A percentile compares a stretch with the other conserved stretches of the same genome.
phyloP scores from a whole-genome alignment of 2,329 filamentous ascomycete species.

The Drechslerella dactyloides region DNA sequence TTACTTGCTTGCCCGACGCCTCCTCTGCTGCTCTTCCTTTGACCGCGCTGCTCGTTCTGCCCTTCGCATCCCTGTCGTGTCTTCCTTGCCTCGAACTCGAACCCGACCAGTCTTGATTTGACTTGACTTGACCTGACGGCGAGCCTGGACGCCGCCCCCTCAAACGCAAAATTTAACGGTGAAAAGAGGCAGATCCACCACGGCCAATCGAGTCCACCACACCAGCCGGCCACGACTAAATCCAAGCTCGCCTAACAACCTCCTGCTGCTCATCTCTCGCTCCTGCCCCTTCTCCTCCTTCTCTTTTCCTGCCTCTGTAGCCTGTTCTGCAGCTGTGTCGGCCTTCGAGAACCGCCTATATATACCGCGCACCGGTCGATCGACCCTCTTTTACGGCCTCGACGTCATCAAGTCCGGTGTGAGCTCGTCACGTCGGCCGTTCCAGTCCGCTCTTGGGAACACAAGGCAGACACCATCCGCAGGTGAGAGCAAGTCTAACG shows the following conservation, averaged over 20 bases:
- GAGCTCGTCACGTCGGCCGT: constrained; percentile 28
- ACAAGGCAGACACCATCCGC: constrained; percentile 16
- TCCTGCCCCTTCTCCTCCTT: constrained; percentile 14
- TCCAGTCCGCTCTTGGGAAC: constrained; percentile 8
- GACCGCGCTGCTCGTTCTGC: not conserved
- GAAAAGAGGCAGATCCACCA: constrained; percentile 52
- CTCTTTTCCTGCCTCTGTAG: constrained; percentile 15
- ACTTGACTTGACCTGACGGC: not conserved
- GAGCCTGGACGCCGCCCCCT: constrained; percentile 9
- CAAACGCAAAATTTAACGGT: constrained; percentile 10
- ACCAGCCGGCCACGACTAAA: constrained; percentile 2
- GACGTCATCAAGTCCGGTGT: constrained; percentile 30
- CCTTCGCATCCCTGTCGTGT: not conserved
- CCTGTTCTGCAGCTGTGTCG: constrained; percentile 8
- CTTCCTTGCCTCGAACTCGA: not conserved
- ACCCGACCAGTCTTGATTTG: not conserved
- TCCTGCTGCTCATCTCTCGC: constrained; percentile 8
- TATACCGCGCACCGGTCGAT: constrained; percentile 1
- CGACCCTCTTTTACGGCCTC: constrained; percentile 7
- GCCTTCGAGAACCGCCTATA: not conserved
- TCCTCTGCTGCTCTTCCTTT: constrained; percentile 9
- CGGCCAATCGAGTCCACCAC: constrained; percentile 56
- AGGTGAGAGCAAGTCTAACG: constrained; percentile 13
- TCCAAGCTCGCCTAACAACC: not conserved
- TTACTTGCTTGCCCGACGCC: constrained; percentile 18